Conservation (phyloP, 148 eudicot species). For the Dianthus caryophyllus region DNA sequence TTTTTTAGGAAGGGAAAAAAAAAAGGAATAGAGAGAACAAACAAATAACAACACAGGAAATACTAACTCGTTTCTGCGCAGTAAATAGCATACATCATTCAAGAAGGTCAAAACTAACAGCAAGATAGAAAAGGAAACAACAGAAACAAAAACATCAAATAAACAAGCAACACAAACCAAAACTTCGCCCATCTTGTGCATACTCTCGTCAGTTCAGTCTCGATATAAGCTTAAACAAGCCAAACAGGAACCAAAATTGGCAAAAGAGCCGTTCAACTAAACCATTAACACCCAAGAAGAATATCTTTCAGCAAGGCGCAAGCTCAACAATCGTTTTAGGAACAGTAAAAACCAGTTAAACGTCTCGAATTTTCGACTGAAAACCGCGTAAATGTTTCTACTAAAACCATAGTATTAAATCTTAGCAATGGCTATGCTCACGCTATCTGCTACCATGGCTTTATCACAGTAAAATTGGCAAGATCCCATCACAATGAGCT, state of each 20-base stretch:
- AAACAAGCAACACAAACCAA: neutral
- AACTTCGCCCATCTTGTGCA: neutral
- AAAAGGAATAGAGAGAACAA: neutral
- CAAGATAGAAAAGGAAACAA: neutral
- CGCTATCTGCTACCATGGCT: too few relatives aligned
- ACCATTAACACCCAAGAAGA: neutral
- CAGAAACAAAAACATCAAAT: neutral
- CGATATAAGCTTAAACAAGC: neutral
- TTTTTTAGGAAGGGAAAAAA: slow-evolving; percentile 14
- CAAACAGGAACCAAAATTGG: neutral
- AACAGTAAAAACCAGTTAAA: neutral
- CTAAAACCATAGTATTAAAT: neutral
- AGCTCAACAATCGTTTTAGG: neutral
- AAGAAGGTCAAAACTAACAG: neutral
- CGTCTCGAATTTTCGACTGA: neutral
- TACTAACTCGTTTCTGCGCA: neutral
- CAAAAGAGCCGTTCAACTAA: neutral
- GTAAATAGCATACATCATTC: neutral
- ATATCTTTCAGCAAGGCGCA: slow-evolving; percentile 7
- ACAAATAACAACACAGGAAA: slow-evolving; percentile 23
- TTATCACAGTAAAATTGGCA: too few relatives aligned
- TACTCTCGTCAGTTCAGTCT: neutral
- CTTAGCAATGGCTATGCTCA: too few relatives aligned
- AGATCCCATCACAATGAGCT: too few relatives aligned
- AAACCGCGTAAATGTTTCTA: neutral